Conservation (phyloP, 306 rosid genomes). For the Fagus sylvatica region DNA sequence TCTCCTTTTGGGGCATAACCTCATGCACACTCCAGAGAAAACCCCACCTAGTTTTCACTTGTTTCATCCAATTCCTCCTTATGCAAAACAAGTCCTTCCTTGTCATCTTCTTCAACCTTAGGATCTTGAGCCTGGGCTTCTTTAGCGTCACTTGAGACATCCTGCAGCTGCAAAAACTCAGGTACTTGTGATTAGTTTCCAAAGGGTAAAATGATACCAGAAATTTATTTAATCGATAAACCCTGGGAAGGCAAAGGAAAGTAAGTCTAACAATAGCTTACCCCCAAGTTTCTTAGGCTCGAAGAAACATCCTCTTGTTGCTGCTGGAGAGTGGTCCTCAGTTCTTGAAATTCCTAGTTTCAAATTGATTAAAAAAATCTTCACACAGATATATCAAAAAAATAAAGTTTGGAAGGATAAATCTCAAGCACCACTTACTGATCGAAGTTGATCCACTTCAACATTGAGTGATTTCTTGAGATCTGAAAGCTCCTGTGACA, state of each 20-base stretch:
- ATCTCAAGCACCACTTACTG: conserved; percentile 53
- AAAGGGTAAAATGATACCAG: neutral
- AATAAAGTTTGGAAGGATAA: conserved; percentile 10
- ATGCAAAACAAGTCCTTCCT: conserved; percentile 39
- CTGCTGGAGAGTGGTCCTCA: conserved; percentile 89
- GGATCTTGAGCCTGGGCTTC: conserved; percentile 24
- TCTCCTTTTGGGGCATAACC: conserved; percentile 24
- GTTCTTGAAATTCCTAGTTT: conserved; percentile 87
- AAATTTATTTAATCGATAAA: conserved; percentile 6
- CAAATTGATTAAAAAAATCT: conserved; percentile 2
- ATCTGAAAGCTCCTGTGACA: conserved; percentile 77
- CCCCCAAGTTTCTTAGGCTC: conserved; percentile 76
- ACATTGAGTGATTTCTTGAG: conserved; percentile 90
- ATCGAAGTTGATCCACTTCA: conserved; percentile 87
- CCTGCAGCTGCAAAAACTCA: conserved; percentile 62
- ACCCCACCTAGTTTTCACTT: conserved; percentile 37
- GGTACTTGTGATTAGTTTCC: neutral
- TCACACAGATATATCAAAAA: neutral
- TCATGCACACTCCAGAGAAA: conserved; percentile 16
- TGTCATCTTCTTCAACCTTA: conserved; percentile 37
- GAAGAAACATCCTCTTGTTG: conserved; percentile 94
- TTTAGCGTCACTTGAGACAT: conserved; percentile 29
- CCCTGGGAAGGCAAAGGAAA: neutral
- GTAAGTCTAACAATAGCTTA: conserved; percentile 34
- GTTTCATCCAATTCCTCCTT: conserved; percentile 43